A percentile compares a stretch with the other conserved stretches of the same genome.
These are phyloP conservation scores for Blastocystis hominis DNA, from an alignment of 352 stramenopile species.

Conservation along the genomic window DNA sequence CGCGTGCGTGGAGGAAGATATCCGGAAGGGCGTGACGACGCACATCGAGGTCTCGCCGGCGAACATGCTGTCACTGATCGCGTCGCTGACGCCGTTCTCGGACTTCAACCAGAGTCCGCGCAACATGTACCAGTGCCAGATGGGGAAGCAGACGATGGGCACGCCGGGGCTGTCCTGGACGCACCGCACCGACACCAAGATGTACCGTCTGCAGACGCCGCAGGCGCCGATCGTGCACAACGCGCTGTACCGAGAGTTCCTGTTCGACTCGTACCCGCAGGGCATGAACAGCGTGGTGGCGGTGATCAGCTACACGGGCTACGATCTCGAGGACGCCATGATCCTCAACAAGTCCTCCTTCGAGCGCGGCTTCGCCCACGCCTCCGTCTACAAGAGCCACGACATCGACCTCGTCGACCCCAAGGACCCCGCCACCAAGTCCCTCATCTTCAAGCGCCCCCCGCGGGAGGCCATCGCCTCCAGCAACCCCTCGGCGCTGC, in stretches of 20 bases:
- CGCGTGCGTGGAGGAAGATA: slow-evolving; percentile 69
- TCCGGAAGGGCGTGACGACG: slow-evolving; percentile 83
- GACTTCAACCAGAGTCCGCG: slow-evolving; percentile 99
- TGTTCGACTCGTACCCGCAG: slow-evolving; percentile 95
- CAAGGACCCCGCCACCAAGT: slow-evolving; percentile 65
- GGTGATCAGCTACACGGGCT: slow-evolving; percentile 96
- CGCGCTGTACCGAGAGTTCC: slow-evolving; percentile 83
- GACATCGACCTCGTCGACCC: slow-evolving; percentile 76
- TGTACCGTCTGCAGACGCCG: slow-evolving; percentile 94
- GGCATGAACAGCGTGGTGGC: slow-evolving; percentile 97
- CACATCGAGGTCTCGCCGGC: slow-evolving; percentile 95
- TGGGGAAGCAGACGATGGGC: slow-evolving; percentile 99
- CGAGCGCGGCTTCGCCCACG: slow-evolving; percentile 91
- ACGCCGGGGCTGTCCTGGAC: slow-evolving; percentile 89
- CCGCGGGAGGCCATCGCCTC: neutral
- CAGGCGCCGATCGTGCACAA: slow-evolving; percentile 96
- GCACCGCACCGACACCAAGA: slow-evolving; percentile 93
- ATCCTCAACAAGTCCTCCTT: slow-evolving; percentile 98
- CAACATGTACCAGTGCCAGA: slow-evolving; percentile 99
- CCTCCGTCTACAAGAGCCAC: slow-evolving; percentile 95
- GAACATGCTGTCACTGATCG: slow-evolving; percentile 98
- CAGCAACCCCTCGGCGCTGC: neutral
- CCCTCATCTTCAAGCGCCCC: slow-evolving; percentile 57
- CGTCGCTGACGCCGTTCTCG: slow-evolving; percentile 93
- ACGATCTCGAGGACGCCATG: slow-evolving; percentile 96